Evolutionary conservation across 2,329 filamentous ascomycete genomes (phyloP), one percentile per base, ranked within the genome.

Genomic region (Hysterium pulicare): DNA sequence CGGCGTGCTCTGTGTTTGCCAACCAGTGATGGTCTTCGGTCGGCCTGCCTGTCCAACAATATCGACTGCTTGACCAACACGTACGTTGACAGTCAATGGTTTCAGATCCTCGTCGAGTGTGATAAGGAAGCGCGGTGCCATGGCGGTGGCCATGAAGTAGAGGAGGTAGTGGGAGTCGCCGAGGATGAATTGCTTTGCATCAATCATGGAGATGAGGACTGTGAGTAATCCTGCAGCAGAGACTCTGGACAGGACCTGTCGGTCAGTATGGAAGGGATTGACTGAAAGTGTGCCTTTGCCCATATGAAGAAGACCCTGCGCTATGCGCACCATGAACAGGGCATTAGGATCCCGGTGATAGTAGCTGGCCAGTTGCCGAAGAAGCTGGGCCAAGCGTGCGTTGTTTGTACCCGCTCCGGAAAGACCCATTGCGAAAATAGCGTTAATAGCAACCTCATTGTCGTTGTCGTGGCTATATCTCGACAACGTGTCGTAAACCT

Each of bases 1-100:
- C 1, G 93, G 93, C n/a, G 93, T 98, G 73, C 88, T 96, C 76
- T 98, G 93, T 53, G 93, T 98, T 72, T 98, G 93, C 93, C 93
- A 98, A 40, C 93, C 93, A 8, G 93, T 98, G 59, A 98, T 98
- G 2, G 93, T 98, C 84, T 98, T 97, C 54, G 93, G 93, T 49
- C 91, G 82, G 65, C 93, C 93, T 10, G 94, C 93, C 69, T 97
- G 93, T 39, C 93, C 94, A 31, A 98, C 93, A 32, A 98, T 90
- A 65, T 98, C 93, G 16, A 98, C 94, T 13, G 94, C 93, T 72
- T 98, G 94, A 68, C 93, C 93, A 33, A 98, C 91, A 23, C 93
- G 86, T 13, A 98, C 93, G 58, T 96, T 97, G 62, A 97, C 90
- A 40, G 88, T 91, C 49, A 98, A 74, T 4, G 93, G 93, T 71